Evolutionary conservation across 495 filamentous ascomycete species (phyloP), one percentile per base, ranked within the genome.

Genomic region (Apodospora peruviana): DNA sequence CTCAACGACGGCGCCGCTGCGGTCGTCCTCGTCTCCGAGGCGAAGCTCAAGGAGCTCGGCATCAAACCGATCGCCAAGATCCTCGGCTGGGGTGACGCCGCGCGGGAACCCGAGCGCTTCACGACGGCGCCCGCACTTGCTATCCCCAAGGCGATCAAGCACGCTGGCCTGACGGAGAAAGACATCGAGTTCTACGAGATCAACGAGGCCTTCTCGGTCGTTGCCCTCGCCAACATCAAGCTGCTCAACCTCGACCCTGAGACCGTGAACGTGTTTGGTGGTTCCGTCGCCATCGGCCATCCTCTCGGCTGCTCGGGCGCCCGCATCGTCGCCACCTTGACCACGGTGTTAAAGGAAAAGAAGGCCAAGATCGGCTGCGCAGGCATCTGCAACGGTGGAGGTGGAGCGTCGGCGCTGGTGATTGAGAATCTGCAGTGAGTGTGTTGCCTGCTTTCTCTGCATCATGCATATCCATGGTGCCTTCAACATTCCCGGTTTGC

Each of bases 181-280:
- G 72, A 84, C 34, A 79, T 98, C 43, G 91, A 96, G 59, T 91
- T 83, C 54, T 97, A 91, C 60, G 93, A 98, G 77, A 96, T 98
- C 76, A 98, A 98, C 70, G 93, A 98, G 73, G 93, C 93, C 5
- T 98, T 98, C 78, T 90, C 86, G 37, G 93, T 98, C 20, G 93
- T 98, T 39, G 91, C 93, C 14, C 73, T 97, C 40, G 91, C 93
- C 48, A 98, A 98, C 71, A 79, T 95, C 72, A 95, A 96, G 77
- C 61, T 97, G 34, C 82, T 98, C 24, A 74, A 72, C 43, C 64
- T 98, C 40, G 71, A 75, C 41, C 82, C 87, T 54, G 86, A 88
- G 29, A 95, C 91, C 72, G 91, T 98, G 52, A 98, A 98, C 70
- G 75, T 96, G 19, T 91, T 94, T 57, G 93, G 93, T 52, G 93